Percentiles rank a stretch among this genome's conserved stretches.
Conservation (phyloP, 768 basidiomycete species). For the Trametes elegans region DNA sequence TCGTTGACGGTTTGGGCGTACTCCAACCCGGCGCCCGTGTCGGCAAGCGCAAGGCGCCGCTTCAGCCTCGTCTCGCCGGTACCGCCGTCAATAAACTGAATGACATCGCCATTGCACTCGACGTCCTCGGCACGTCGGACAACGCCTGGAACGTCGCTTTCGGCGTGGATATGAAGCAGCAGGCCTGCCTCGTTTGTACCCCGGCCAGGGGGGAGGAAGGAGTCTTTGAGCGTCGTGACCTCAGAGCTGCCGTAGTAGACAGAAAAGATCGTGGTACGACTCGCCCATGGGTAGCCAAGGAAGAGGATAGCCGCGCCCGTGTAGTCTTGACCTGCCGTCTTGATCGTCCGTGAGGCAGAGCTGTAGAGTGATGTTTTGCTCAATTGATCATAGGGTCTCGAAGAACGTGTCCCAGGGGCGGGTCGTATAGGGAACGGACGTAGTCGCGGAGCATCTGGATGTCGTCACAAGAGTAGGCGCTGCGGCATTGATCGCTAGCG, state of each 20-base stretch:
- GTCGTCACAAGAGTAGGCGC: neutral
- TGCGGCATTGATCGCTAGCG: neutral
- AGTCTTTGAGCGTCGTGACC: neutral
- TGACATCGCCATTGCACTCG: neutral
- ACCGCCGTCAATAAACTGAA: neutral
- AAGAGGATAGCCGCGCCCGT: neutral
- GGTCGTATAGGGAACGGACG: conserved; percentile 3
- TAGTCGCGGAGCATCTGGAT: neutral
- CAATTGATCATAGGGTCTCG: neutral
- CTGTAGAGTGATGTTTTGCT: neutral
- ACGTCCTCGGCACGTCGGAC: neutral
- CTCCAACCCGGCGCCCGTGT: neutral
- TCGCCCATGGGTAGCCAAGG: neutral
- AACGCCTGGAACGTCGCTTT: neutral
- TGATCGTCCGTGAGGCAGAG: neutral
- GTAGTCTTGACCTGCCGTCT: neutral
- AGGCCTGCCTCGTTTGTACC: conserved; percentile 51
- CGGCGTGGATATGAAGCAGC: neutral
- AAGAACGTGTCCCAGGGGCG: conserved; percentile 1
- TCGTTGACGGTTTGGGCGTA: neutral
- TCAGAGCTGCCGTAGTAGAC: too few relatives aligned
- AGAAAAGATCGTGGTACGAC: too few relatives aligned
- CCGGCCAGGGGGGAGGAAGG: neutral
- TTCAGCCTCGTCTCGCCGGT: neutral
- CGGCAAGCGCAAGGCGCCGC: neutral